A percentile compares a stretch with the other conserved stretches of the same genome.
Conservation (phyloP, 352 stramenopile species). For the Phytopythium litorale region DNA sequence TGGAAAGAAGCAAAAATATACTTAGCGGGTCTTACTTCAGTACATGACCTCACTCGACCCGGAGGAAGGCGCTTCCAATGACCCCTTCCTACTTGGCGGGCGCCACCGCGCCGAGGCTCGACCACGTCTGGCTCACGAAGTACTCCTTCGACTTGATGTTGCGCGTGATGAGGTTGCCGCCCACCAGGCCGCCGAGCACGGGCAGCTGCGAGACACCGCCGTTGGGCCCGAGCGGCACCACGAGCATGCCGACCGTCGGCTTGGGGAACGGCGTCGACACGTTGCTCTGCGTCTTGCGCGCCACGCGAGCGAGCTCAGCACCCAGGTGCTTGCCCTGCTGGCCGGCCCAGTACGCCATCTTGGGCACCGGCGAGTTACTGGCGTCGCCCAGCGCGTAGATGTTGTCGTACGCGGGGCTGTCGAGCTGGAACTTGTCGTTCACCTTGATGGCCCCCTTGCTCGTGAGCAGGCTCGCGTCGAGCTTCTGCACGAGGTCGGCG, state of each 20-base stretch:
- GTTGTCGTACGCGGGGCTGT: slow-evolving; percentile 33
- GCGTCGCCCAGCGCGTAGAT: slow-evolving; percentile 52
- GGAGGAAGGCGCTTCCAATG: slow-evolving; percentile 9
- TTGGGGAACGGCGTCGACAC: slow-evolving; percentile 41
- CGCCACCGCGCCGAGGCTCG: slow-evolving; percentile 21
- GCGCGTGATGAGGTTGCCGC: slow-evolving; percentile 48
- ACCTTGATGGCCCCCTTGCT: slow-evolving; percentile 37
- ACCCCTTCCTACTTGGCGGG: slow-evolving; percentile 21
- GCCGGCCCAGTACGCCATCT: slow-evolving; percentile 34
- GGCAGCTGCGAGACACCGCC: slow-evolving; percentile 52
- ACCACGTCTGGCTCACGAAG: slow-evolving; percentile 35
- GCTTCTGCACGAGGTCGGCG: slow-evolving; percentile 28
- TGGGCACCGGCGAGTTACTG: slow-evolving; percentile 42
- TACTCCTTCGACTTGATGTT: slow-evolving; percentile 47
- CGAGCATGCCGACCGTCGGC: slow-evolving; percentile 23
- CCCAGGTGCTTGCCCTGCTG: slow-evolving; percentile 41
- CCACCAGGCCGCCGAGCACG: slow-evolving; percentile 39
- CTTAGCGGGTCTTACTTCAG: not conserved
- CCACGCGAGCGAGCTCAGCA: slow-evolving; percentile 27
- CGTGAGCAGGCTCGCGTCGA: slow-evolving; percentile 33
- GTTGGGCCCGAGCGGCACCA: slow-evolving; percentile 47
- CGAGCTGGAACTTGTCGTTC: slow-evolving; percentile 41
- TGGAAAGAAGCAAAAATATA: not conserved
- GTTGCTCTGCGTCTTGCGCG: slow-evolving; percentile 29
- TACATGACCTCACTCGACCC: not conserved